Percentiles rank a stretch among this genome's conserved stretches.
Conservation (phyloP, 2,329 filamentous ascomycete species). For the Aspergillus sp. region DNA sequence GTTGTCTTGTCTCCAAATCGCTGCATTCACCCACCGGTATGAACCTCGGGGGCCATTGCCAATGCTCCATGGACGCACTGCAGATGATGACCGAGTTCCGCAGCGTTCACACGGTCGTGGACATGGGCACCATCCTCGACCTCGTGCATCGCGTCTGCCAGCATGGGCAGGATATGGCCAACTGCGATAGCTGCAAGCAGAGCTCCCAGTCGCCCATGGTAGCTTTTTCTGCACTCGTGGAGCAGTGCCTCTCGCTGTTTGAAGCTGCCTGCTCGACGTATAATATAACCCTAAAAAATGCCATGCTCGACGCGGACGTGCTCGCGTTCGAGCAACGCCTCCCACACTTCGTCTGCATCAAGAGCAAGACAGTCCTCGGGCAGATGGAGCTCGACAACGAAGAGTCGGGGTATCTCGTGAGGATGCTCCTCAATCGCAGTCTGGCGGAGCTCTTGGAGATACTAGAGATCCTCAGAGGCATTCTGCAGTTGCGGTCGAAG, state of each 20-base stretch:
- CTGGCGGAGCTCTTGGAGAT: constrained; percentile 14
- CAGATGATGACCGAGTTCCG: constrained; percentile 16
- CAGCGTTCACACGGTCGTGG: constrained; percentile 17
- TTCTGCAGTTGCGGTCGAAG: constrained; percentile 8
- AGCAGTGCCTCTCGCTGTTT: constrained; percentile 21
- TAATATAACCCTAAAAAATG: constrained; percentile 12
- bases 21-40: no score
- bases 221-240: constrained; percentile 32
- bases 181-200: constrained; percentile 14
- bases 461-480: constrained; percentile 11
- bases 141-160: constrained; percentile 14
- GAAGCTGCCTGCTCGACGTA: constrained; percentile 19
- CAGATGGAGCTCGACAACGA: constrained; percentile 18
- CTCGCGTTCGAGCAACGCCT: constrained; percentile 14
- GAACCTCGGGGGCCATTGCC: constrained; percentile 11
- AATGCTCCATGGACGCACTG: constrained; percentile 15
- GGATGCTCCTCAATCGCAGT: constrained; percentile 14
- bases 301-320: constrained; percentile 14
- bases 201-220: constrained; percentile 16
- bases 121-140: constrained; percentile 16
- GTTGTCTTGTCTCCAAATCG: no score
- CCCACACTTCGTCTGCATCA: constrained; percentile 16
- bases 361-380: constrained; percentile 16
- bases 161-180: constrained; percentile 14
- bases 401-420: constrained; percentile 14